These are phyloP conservation scores for Eucalyptus erythrocorys DNA, from an alignment of 345 rosid species.

Conservation along the genomic window DNA sequence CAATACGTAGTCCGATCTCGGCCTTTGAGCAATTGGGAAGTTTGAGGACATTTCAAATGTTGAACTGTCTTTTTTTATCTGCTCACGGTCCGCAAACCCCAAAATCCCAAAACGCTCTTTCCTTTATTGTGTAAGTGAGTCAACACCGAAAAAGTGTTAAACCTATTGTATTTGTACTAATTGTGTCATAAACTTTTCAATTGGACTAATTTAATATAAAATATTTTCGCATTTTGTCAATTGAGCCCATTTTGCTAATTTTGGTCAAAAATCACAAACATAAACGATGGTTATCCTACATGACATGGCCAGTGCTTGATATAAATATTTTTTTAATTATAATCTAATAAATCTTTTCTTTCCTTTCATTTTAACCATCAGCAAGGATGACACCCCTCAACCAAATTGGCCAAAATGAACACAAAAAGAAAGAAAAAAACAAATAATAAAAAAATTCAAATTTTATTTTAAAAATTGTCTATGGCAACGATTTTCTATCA, in stretches of 20 bases:
- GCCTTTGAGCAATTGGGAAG: fast-evolving
- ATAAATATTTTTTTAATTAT: too few species aligned
- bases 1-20: neutral
- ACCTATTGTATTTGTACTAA: too few species aligned
- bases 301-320: fast-evolving
- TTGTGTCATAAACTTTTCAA: neutral
- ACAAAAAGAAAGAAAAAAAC: too few species aligned
- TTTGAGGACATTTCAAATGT: neutral
- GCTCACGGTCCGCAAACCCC: fast-evolving
- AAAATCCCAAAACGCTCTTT: neutral
- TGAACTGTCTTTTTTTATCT: fast-evolving
- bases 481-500: fast-evolving
- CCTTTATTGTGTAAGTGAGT: neutral
- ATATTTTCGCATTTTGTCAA: fast-evolving
- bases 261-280: fast-evolving
- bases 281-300: fast-evolving
- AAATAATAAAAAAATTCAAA: too few species aligned
- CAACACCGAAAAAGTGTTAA: too few species aligned
- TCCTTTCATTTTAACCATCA: too few species aligned
- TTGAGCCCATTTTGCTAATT: fast-evolving
- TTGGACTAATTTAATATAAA: fast-evolving
- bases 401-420: too few species aligned
- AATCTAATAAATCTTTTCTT: fast-evolving
- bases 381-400: fast-evolving
- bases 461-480: fast-evolving